These are phyloP conservation scores for Magnolia kwangsiensis DNA, from an alignment of 164 flowering plant genomes.

Conservation along the genomic window DNA sequence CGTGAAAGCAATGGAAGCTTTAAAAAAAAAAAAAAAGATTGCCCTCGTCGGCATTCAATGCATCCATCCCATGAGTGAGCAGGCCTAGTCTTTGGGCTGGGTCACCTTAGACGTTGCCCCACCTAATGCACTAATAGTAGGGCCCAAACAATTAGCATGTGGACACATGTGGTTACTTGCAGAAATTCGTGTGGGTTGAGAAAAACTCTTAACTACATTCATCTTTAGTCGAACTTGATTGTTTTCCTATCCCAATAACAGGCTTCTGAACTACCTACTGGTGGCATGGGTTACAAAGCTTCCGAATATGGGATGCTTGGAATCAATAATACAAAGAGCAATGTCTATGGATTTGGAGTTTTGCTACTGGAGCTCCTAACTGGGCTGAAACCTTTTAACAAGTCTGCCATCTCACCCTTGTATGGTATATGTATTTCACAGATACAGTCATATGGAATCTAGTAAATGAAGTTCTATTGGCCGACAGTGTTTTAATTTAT, in stretches of 20 bases:
- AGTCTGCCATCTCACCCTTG: constrained; percentile 26
- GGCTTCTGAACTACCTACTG: constrained; percentile 78
- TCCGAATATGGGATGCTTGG: constrained; percentile 63
- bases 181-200: too few relatives aligned
- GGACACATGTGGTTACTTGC: too few relatives aligned
- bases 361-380: constrained; percentile 79
- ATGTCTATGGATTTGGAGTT: constrained; percentile 76
- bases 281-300: constrained; percentile 59
- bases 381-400: constrained; percentile 63
- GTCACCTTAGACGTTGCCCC: too few relatives aligned
- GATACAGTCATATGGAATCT: neutral
- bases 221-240: too few relatives aligned
- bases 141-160: too few relatives aligned
- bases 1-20: too few relatives aligned
- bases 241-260: constrained; percentile 15
- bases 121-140: too few relatives aligned
- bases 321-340: constrained; percentile 48
- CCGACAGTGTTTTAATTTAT: neutral
- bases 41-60: too few relatives aligned
- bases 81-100: too few relatives aligned
- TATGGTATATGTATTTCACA: neutral
- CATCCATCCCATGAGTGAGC: too few relatives aligned
- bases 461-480: constrained; percentile 1
- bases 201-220: too few relatives aligned
- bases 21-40: too few relatives aligned